Base-by-base conservation (phyloP, 2,329 filamentous ascomycete genomes). In the Penicillium sp. region DNA sequence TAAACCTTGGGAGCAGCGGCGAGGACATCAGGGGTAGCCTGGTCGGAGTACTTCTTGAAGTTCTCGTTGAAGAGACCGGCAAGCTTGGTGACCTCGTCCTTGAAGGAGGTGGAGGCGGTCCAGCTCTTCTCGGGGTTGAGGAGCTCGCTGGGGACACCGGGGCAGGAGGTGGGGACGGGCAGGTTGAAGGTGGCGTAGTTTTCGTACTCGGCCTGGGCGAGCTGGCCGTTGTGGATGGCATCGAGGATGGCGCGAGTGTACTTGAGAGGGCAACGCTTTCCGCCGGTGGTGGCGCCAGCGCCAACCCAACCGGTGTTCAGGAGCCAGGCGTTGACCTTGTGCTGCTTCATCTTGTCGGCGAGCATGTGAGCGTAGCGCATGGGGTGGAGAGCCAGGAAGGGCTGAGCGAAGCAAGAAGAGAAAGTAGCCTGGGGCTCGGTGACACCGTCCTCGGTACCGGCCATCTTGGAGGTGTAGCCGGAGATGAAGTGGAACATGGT, bases 401-500 rank as follows among this genome's bases (percentile, higher is more conserved):
- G 94, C 80, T 99, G 94, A 53, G 94, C 94, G 79, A 99, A 99
- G 86, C 94, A 99, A 49, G 92, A 95, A 26, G 92, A 97, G 86
- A 99, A 99, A 70, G 94, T 99, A 23, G 94, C 94, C 79, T 97
- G 91, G 62, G 94, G 94, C 80, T 99, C 94, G 9, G 90, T 95
- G 62, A 99, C 86, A 70, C 94, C 94, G 63, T 97, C 91, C 80
- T 99, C 94, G 32, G 94, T 99, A 70, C 94, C 94, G 62, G 94
- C 94, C 94, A 99, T 99, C 87, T 99, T 99, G 73, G 93, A 97
- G 61, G 94, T 99, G 84, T 99, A 99, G 67, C 94, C 94, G 16
- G 90, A 96, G 79, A 99, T 99, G 86, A 99, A 99, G 84, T 99
- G 94, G 88, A 97, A 99, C 93, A 99, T 97, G 76, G 91, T 96